phyloP scores from a whole-genome alignment of 2,329 filamentous ascomycete species.

The Penicillium sp. region DNA sequence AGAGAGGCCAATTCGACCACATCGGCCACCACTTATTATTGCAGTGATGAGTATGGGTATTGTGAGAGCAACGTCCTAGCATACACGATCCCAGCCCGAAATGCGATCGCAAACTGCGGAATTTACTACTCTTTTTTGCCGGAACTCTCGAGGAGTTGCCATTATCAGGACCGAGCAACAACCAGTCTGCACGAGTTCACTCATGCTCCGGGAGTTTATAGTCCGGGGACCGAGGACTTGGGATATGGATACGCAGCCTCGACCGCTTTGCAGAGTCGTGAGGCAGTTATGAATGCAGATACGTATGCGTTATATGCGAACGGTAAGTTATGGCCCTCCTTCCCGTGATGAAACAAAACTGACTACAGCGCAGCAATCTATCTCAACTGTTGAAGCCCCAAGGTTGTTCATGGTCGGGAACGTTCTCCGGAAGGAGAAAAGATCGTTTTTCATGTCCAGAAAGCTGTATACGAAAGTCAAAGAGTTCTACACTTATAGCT shows the following conservation, averaged over 20 bases:
- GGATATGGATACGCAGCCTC: conserved; percentile 58
- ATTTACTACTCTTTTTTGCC: conserved; percentile 57
- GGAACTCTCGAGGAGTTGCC: conserved; percentile 53
- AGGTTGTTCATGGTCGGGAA: too few relatives aligned
- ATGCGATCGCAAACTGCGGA: conserved; percentile 63
- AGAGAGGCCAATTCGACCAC: conserved; percentile 55
- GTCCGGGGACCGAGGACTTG: conserved; percentile 60
- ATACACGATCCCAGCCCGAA: conserved; percentile 58
- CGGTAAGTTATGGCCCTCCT: conserved; percentile 27
- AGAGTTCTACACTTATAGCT: not conserved
- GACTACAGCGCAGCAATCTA: conserved; percentile 16
- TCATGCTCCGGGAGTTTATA: conserved; percentile 56
- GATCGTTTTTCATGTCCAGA: not conserved
- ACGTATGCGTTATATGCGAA: conserved; percentile 58
- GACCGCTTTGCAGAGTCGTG: conserved; percentile 44
- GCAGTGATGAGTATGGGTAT: conserved; percentile 56
- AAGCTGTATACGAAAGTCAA: not conserved
- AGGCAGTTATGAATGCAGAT: conserved; percentile 66
- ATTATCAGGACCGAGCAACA: conserved; percentile 65
- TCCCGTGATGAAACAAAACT: not conserved
- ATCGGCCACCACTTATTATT: conserved; percentile 55
- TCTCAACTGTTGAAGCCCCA: conserved; percentile 11
- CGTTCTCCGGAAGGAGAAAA: not conserved
- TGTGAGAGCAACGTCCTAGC: conserved; percentile 58
- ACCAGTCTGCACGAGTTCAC: conserved; percentile 67